These are phyloP conservation scores for Pontederia paniculata DNA, from an alignment of 176 grass and related monocot species.

Conservation along the genomic window DNA sequence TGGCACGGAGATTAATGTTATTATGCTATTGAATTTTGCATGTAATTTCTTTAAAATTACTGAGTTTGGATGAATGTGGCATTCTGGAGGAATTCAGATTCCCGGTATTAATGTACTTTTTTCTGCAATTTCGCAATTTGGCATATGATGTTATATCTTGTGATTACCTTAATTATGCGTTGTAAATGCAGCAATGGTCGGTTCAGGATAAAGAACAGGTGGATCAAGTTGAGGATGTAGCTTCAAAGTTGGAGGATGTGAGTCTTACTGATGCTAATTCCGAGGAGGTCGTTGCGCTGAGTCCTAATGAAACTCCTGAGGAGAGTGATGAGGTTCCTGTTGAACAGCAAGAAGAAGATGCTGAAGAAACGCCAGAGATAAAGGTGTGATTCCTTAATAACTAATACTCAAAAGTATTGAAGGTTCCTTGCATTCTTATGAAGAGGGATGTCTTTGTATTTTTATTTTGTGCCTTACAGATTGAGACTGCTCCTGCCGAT, in stretches of 20 bases:
- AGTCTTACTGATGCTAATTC: constrained; percentile 18
- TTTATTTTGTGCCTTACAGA: constrained; percentile 22
- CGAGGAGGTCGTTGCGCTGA: constrained; percentile 3
- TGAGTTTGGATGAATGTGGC: too few species aligned
- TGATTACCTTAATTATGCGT: not conserved
- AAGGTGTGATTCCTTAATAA: constrained; percentile 32
- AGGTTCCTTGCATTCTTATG: not conserved
- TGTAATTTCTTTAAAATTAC: too few species aligned
- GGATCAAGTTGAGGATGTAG: constrained; percentile 17
- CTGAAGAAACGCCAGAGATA: constrained; percentile 45
- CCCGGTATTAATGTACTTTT: too few species aligned
- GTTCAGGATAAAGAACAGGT: constrained; percentile 32
- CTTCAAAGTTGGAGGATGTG: constrained; percentile 32
- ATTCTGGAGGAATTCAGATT: too few species aligned
- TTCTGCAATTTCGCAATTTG: too few species aligned
- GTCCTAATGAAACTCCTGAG: constrained; percentile 13
- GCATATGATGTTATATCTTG: too few species aligned
- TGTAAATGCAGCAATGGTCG: constrained; percentile 50
- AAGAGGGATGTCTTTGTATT: not conserved
- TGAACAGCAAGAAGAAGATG: constrained; percentile 18
- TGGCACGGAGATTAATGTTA: too few species aligned
- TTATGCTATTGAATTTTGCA: too few species aligned
- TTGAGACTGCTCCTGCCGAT: constrained; percentile 84
- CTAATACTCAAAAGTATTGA: not conserved
- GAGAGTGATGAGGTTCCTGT: constrained; percentile 25